Conservation (phyloP, 352 stramenopile genomes). For the Pythium phragmitis region DNA sequence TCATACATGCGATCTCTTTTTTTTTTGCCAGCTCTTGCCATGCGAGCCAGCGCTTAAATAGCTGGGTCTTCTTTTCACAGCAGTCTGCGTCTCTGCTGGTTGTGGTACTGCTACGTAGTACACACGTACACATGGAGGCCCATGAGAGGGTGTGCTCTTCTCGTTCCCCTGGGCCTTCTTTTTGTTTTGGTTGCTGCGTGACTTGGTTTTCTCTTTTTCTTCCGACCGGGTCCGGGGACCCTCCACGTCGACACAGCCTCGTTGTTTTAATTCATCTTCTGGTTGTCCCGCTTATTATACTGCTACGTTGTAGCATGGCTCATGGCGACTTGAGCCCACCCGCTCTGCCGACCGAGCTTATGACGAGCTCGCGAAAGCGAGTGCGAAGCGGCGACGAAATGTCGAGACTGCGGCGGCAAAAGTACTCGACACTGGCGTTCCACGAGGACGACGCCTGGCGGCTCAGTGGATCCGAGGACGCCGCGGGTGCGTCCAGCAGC, state of each 20-base stretch:
- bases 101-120: not conserved
- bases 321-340: constrained; percentile 52
- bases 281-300: no score
- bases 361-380: constrained; percentile 60
- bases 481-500: constrained; percentile 30
- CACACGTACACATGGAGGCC: constrained; percentile 15
- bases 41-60: constrained; percentile 24
- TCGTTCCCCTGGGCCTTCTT: not conserved
- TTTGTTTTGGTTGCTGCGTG: not conserved
- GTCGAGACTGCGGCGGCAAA: constrained; percentile 67
- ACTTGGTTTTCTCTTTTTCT: not conserved
- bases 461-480: constrained; percentile 60
- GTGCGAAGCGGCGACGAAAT: constrained; percentile 61
- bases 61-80: constrained; percentile 3
- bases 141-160: not conserved
- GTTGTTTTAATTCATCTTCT: constrained; percentile 3
- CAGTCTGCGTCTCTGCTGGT: constrained; percentile 6
- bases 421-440: constrained; percentile 41
- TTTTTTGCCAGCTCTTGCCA: constrained; percentile 7
- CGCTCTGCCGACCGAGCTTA: constrained; percentile 46
- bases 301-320: not conserved
- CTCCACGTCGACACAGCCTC: no score
- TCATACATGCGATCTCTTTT: constrained; percentile 24
- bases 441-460: constrained; percentile 31
- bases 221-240: not conserved